Percentiles rank a stretch among this genome's conserved stretches.
phyloP scores from a whole-genome alignment of 345 rosid species.

The Hypericum androsaemum region DNA sequence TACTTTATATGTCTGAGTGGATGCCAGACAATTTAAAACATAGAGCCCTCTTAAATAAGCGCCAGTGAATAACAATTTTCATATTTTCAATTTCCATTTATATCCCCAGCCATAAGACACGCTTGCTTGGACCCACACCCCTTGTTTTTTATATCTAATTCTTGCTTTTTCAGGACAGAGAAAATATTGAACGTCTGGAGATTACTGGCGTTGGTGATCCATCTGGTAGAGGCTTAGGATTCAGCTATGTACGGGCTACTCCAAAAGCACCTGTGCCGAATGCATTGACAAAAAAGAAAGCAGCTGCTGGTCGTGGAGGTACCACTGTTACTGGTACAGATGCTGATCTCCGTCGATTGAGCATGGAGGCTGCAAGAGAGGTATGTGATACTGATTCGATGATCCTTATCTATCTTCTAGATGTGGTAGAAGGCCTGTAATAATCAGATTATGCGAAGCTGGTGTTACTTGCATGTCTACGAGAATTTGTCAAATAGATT shows the following conservation, averaged over 20 bases:
- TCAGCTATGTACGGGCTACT: conserved; percentile 85
- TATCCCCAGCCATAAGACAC: no score
- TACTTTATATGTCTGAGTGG: no score
- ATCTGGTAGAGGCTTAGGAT: conserved; percentile 94
- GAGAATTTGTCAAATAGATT: no score
- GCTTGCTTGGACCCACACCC: no score
- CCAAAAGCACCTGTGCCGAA: conserved; percentile 82
- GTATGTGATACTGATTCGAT: conserved; percentile 27
- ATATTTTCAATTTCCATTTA: no score
- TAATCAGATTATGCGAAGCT: no score
- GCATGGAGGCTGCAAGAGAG: conserved; percentile 99
- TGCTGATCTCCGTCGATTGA: conserved; percentile 96
- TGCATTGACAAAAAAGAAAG: conserved; percentile 66
- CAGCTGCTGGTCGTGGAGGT: conserved; percentile 77
- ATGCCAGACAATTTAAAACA: no score
- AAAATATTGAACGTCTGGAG: conserved; percentile 92
- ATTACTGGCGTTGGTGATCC: conserved; percentile 99
- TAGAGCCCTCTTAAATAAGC: no score
- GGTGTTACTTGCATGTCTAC: no score
- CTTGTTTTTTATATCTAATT: background rate
- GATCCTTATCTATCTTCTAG: background rate
- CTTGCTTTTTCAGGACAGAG: conserved; percentile 61
- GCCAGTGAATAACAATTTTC: no score
- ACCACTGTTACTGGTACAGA: conserved; percentile 95
- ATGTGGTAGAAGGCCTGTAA: no score